These are phyloP conservation scores for Trypanosoma conorhini DNA, from an alignment of 208 protist genomes.

Conservation along the genomic window DNA sequence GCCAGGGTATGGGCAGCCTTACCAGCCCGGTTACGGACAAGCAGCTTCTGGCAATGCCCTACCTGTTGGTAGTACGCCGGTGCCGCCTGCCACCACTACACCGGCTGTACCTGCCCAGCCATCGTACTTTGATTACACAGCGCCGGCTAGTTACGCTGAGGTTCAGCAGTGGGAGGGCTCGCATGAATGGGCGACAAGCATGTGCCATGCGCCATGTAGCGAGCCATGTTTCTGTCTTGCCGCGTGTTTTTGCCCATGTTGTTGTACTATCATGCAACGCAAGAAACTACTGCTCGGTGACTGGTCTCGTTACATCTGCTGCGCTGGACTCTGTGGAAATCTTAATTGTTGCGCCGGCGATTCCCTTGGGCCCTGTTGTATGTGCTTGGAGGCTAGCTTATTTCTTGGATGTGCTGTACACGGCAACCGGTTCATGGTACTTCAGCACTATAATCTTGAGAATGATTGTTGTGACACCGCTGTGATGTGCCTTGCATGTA, in stretches of 20 bases:
- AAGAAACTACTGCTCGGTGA: conserved; percentile 49
- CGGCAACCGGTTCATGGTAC: conserved; percentile 70
- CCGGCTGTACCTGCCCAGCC: conserved; percentile 3
- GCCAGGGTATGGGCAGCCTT: conserved; percentile 3
- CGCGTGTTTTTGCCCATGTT: conserved; percentile 56
- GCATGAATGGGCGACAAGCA: conserved; percentile 37
- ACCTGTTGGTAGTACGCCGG: no score
- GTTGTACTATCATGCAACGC: conserved; percentile 54
- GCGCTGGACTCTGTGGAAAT: conserved; percentile 50
- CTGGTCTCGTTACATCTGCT: conserved; percentile 59
- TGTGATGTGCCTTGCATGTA: conserved; percentile 39
- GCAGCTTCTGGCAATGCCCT: conserved; percentile 4
- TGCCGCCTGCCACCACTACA: background rate
- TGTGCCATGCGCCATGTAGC: conserved; percentile 33
- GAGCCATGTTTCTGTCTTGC: conserved; percentile 43
- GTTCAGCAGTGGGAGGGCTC: conserved; percentile 37
- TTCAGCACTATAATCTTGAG: conserved; percentile 53
- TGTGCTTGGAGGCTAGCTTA: conserved; percentile 45
- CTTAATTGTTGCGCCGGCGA: conserved; percentile 33
- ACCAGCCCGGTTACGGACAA: conserved; percentile 19
- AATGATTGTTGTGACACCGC: conserved; percentile 56
- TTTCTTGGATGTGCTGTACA: conserved; percentile 57
- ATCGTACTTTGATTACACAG: conserved; percentile 36
- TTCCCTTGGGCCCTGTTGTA: conserved; percentile 33
- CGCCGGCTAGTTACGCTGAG: conserved; percentile 30